phyloP scores from a whole-genome alignment of 805 yeast species.

The Zygosaccharomyces gambellarensis region DNA sequence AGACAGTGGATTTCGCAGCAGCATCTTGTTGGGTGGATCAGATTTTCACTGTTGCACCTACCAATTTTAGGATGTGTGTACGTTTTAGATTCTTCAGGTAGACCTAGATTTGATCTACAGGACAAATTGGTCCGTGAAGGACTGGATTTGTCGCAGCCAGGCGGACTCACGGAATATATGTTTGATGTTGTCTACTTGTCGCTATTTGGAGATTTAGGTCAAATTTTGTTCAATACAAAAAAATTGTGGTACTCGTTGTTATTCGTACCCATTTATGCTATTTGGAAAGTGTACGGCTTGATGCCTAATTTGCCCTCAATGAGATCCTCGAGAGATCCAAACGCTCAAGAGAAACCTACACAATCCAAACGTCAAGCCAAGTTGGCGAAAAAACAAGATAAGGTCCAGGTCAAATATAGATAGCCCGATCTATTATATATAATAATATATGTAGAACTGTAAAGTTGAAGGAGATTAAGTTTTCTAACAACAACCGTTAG shows the following conservation, averaged over 20 bases:
- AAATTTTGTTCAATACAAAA: conserved; percentile 42
- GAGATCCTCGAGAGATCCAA: conserved; percentile 14
- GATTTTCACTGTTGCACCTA: conserved; percentile 25
- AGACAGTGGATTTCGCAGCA: conserved; percentile 37
- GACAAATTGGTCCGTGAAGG: conserved; percentile 43
- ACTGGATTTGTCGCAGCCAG: conserved; percentile 41
- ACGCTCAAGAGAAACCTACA: conserved; percentile 3
- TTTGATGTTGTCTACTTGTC: conserved; percentile 53
- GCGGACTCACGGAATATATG: conserved; percentile 50
- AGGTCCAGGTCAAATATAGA: conserved; percentile 36
- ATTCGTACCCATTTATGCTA: conserved; percentile 37
- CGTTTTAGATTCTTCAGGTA: conserved; percentile 45
- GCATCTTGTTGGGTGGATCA: conserved; percentile 12
- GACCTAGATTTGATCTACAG: conserved; percentile 41
- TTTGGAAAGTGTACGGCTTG: conserved; percentile 41
- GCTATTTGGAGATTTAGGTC: conserved; percentile 43
- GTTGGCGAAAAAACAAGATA: conserved; percentile 39
- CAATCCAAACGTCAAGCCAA: conserved; percentile 41
- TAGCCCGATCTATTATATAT: conserved; percentile 13
- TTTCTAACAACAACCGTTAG: conserved; percentile 46
- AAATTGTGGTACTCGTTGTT: conserved; percentile 45
- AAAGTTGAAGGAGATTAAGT: conserved; percentile 3
- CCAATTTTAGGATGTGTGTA: conserved; percentile 39
- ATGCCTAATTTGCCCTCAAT: conserved; percentile 5
- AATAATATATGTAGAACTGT: conserved; percentile 6